Conservation (phyloP, 2,329 filamentous ascomycete genomes). For the Pseudogymnoascus sp. region DNA sequence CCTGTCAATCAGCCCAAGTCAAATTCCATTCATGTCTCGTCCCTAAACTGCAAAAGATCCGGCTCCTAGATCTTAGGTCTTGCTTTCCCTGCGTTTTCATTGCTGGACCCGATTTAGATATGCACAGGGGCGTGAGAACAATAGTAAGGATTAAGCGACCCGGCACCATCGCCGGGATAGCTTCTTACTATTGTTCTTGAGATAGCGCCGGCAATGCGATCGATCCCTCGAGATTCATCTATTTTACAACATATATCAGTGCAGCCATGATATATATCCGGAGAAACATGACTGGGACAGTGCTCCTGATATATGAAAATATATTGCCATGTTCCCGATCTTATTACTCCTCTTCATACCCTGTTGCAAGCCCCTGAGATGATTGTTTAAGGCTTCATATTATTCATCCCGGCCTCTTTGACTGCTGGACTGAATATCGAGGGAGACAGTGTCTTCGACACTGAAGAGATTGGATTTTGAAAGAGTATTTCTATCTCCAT, state of each 20-base stretch:
- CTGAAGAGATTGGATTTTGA: not conserved
- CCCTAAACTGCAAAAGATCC: not conserved
- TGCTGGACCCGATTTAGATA: not conserved
- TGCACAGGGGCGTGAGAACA: conserved; percentile 1
- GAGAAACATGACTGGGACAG: not conserved
- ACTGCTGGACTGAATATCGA: not conserved
- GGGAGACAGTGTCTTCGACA: conserved; percentile 4
- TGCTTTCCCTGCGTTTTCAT: conserved; percentile 1
- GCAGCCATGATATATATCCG: not conserved
- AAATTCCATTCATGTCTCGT: conserved; percentile 1
- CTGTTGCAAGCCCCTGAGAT: not conserved
- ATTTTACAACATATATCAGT: not conserved
- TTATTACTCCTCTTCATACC: not conserved
- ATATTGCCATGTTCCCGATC: not conserved
- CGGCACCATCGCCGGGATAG: not conserved
- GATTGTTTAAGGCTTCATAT: conserved; percentile 4
- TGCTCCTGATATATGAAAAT: not conserved
- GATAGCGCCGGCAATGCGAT: conserved; percentile 6
- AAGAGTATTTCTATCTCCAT: conserved; percentile 2
- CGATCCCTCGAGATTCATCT: not conserved
- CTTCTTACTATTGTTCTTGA: conserved; percentile 7
- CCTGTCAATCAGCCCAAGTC: not conserved
- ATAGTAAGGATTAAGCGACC: conserved; percentile 5
- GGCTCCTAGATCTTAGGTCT: not conserved
- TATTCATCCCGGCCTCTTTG: not conserved